Conservation (phyloP, 2,329 filamentous ascomycete species). For the Aotearoamyces nothofagi region DNA sequence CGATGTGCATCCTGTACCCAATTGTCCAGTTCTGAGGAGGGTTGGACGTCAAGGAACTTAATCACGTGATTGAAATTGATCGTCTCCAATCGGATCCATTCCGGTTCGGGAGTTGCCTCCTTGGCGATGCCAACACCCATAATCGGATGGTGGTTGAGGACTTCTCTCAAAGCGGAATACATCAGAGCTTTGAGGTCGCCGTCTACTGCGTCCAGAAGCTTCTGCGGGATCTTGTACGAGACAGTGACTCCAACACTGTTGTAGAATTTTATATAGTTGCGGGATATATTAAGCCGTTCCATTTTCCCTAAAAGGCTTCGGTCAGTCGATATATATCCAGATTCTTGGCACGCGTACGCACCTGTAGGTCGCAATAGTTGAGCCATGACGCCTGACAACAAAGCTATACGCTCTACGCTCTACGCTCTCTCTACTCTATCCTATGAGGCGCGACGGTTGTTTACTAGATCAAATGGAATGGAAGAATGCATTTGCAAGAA, state of each 20-base stretch:
- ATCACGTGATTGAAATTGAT: conserved; percentile 30
- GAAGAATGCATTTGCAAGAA: too few relatives aligned
- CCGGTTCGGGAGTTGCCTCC: conserved; percentile 27
- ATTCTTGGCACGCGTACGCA: too few relatives aligned
- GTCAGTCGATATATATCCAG: too few relatives aligned
- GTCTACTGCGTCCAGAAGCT: conserved; percentile 4
- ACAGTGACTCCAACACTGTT: conserved; percentile 28
- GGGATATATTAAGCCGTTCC: conserved; percentile 8
- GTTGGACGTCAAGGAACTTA: conserved; percentile 17
- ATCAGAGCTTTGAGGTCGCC: conserved; percentile 16
- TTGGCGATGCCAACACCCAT: conserved; percentile 32
- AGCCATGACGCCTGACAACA: too few relatives aligned
- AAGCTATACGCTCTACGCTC: too few relatives aligned
- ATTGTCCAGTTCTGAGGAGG: conserved; percentile 11
- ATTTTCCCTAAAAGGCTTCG: too few relatives aligned
- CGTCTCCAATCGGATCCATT: conserved; percentile 26
- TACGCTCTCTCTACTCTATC: too few relatives aligned
- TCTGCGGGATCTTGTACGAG: conserved; percentile 22
- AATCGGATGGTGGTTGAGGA: conserved; percentile 28
- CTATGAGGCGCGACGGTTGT: too few relatives aligned
- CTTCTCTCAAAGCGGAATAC: conserved; percentile 22
- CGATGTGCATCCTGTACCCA: conserved; percentile 24
- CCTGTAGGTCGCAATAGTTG: too few relatives aligned
- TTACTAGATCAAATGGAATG: too few relatives aligned
- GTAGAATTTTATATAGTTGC: conserved; percentile 9